phyloP scores from a whole-genome alignment of 2,329 filamentous ascomycete species.

The Aspergillus glaucus region DNA sequence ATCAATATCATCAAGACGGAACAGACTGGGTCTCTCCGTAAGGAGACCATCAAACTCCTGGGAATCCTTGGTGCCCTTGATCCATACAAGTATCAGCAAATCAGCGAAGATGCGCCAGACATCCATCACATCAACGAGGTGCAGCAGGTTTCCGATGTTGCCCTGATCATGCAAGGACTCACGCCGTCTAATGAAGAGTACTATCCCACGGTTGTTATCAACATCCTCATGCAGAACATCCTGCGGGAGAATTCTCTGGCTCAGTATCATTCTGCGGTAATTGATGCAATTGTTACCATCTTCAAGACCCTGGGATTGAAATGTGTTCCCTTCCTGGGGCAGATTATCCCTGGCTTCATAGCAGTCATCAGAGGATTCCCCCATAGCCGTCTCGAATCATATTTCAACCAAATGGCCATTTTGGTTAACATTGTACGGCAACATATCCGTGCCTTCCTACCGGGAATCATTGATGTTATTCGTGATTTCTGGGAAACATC shows the following conservation, averaged over 20 bases:
- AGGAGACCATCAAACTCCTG: slow-evolving; percentile 94
- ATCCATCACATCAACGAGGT: slow-evolving; percentile 63
- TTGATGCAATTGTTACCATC: slow-evolving; percentile 98
- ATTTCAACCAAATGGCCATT: slow-evolving; percentile 93
- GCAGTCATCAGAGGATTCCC: slow-evolving; percentile 82
- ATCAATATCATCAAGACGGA: slow-evolving; percentile 94
- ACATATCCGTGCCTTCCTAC: slow-evolving; percentile 86
- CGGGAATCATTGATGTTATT: slow-evolving; percentile 76
- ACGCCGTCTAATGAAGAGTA: slow-evolving; percentile 98
- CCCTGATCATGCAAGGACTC: slow-evolving; percentile 93
- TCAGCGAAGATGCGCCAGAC: slow-evolving; percentile 82
- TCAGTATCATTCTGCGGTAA: slow-evolving; percentile 86
- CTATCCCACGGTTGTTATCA: slow-evolving; percentile 96
- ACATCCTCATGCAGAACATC: slow-evolving; percentile 79
- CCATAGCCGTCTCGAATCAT: slow-evolving; percentile 75
- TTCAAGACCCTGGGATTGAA: slow-evolving; percentile 94
- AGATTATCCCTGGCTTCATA: slow-evolving; percentile 91
- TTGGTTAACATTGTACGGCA: slow-evolving; percentile 93
- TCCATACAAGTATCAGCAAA: slow-evolving; percentile 90
- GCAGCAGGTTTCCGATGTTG: slow-evolving; percentile 80
- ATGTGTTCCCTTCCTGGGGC: slow-evolving; percentile 87
- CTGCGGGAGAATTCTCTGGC: slow-evolving; percentile 83
- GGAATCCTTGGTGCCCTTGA: slow-evolving; percentile 92
- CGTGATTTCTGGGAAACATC: slow-evolving; percentile 85
- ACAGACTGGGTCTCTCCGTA: slow-evolving; percentile 74